phyloP scores from a whole-genome alignment of 176 grass and related monocot genomes.

The Aechmea fasciata region DNA sequence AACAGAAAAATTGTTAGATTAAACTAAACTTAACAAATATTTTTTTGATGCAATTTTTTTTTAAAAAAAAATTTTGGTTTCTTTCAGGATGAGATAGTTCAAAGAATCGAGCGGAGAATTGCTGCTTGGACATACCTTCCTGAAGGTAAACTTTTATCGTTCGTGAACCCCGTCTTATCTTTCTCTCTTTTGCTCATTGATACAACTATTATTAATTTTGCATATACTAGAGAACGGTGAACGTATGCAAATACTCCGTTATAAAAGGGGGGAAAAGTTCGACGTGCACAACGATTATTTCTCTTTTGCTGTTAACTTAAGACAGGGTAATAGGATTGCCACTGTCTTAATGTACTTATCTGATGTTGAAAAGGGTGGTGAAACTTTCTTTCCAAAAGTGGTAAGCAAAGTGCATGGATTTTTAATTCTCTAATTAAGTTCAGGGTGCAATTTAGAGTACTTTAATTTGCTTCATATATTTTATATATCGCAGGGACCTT shows the following conservation, averaged over 20 bases:
- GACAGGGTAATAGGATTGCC: neutral
- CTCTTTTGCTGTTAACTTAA: neutral
- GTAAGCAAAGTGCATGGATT: neutral
- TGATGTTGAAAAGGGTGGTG: conserved; percentile 6
- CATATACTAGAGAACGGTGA: conserved; percentile 3
- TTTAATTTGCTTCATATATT: neutral
- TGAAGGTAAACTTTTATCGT: neutral
- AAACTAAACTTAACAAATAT: neutral
- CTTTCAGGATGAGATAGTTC: conserved; percentile 10
- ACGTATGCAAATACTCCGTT: conserved; percentile 9
- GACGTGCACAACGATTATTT: conserved; percentile 5
- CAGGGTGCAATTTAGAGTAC: neutral
- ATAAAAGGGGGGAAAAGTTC: conserved; percentile 1
- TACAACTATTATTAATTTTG: neutral
- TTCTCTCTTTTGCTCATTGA: neutral
- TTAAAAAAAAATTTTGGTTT: too few relatives aligned
- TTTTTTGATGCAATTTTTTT: neutral
- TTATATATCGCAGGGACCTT: neutral
- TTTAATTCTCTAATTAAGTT: neutral
- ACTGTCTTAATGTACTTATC: conserved; percentile 15
- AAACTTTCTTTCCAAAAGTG: conserved; percentile 13
- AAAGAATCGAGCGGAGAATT: conserved; percentile 17
- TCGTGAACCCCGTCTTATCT: neutral
- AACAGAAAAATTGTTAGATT: neutral
- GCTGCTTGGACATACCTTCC: conserved; percentile 20